Evolutionary conservation across 257 asterid genomes (phyloP).

Genomic region (Scutellaria baicalensis): DNA sequence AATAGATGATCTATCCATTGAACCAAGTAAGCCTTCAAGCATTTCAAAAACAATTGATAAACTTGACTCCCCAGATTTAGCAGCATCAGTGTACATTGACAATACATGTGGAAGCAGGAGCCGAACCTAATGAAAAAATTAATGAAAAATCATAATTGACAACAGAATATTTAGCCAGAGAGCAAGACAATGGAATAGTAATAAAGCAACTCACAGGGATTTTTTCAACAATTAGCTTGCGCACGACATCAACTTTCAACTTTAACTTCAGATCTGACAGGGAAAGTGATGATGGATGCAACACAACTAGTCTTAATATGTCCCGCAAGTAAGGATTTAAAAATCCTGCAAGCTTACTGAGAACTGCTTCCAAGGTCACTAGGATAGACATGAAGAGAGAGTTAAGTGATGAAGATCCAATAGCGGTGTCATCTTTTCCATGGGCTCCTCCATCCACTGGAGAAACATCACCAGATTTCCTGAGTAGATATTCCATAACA

Average conservation of each 20-base stretch:
- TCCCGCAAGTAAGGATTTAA: slow-evolving; percentile 66
- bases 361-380: slow-evolving; percentile 63
- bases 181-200: not conserved
- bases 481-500: slow-evolving; percentile 54
- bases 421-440: slow-evolving; percentile 11
- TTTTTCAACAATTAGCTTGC: slow-evolving; percentile 69
- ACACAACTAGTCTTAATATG: slow-evolving; percentile 55
- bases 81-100: slow-evolving; percentile 56
- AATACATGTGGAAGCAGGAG: slow-evolving; percentile 69
- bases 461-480: slow-evolving; percentile 32
- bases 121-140: slow-evolving; percentile 56
- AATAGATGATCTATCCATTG: slow-evolving; percentile 76
- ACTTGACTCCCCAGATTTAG: slow-evolving; percentile 60
- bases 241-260: slow-evolving; percentile 57
- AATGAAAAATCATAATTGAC: not conserved
- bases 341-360: slow-evolving; percentile 78
- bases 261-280: slow-evolving; percentile 47
- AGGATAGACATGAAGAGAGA: slow-evolving; percentile 58
- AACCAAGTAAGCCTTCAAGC: slow-evolving; percentile 54
- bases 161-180: not conserved
- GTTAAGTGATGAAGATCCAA: slow-evolving; percentile 28
- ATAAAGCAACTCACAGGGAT: slow-evolving; percentile 57
- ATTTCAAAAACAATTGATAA: slow-evolving; percentile 60
- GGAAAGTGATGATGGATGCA: slow-evolving; percentile 60
- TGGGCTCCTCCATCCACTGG: slow-evolving; percentile 21